These are phyloP conservation scores for Wickerhamia fluorescens DNA, from an alignment of 805 yeast species.

Conservation along the genomic window DNA sequence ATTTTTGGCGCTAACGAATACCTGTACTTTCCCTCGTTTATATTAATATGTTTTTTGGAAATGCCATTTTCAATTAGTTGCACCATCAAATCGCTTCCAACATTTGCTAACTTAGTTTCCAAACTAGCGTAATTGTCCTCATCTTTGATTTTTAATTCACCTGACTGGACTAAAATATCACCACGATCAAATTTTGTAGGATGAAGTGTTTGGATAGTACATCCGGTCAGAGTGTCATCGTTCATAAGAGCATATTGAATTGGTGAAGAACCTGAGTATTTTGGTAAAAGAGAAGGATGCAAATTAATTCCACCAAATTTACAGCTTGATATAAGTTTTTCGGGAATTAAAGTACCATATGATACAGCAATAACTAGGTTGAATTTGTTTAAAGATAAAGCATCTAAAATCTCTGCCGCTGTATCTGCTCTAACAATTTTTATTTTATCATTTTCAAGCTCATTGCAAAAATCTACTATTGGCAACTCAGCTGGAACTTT, in stretches of 20 bases:
- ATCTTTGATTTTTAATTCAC: slow-evolving; percentile 29
- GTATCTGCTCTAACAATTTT: slow-evolving; percentile 47
- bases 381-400: slow-evolving; percentile 22
- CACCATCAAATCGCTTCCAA: slow-evolving; percentile 56
- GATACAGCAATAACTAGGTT: slow-evolving; percentile 86
- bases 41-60: slow-evolving; percentile 6
- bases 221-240: slow-evolving; percentile 63
- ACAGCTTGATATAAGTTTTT: slow-evolving; percentile 39
- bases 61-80: slow-evolving; percentile 31
- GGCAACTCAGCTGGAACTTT: slow-evolving; percentile 46
- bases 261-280: slow-evolving; percentile 84
- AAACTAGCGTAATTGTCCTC: slow-evolving; percentile 42
- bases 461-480: slow-evolving; percentile 26
- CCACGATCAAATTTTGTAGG: slow-evolving; percentile 85
- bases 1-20: slow-evolving; percentile 57
- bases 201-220: slow-evolving; percentile 83
- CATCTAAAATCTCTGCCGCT: slow-evolving; percentile 27
- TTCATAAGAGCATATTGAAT: slow-evolving; percentile 71
- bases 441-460: not conserved
- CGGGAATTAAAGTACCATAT: slow-evolving; percentile 78
- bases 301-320: slow-evolving; percentile 74
- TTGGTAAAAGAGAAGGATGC: slow-evolving; percentile 86
- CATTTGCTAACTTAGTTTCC: slow-evolving; percentile 42
- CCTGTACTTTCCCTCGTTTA: slow-evolving; percentile 10
- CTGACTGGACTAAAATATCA: slow-evolving; percentile 53